These are phyloP conservation scores for Pseudonitzschia multiseries DNA, from an alignment of 108 stramenopile species.

Conservation along the genomic window DNA sequence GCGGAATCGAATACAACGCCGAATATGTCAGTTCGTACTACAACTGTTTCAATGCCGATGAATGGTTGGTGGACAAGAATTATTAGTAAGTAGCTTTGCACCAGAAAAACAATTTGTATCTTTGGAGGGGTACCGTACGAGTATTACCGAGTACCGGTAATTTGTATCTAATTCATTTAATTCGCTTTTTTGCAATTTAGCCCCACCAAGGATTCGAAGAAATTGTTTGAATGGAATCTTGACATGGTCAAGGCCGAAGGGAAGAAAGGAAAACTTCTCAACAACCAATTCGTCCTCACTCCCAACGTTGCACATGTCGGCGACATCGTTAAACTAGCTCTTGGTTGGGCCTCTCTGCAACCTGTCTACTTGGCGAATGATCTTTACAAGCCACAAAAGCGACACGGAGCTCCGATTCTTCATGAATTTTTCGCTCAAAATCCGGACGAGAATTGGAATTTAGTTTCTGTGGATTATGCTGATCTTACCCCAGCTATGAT, in stretches of 20 bases:
- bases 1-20: conserved; percentile 30
- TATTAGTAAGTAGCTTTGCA: conserved; percentile 39
- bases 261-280: conserved; percentile 32
- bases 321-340: conserved; percentile 36
- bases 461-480: conserved; percentile 47
- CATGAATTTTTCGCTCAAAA: conserved; percentile 42
- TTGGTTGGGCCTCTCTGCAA: conserved; percentile 38
- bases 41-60: conserved; percentile 33
- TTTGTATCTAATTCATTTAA: not conserved
- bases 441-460: conserved; percentile 47
- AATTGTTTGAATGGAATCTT: conserved; percentile 46
- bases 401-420: conserved; percentile 34
- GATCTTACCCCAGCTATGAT: conserved; percentile 48
- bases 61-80: conserved; percentile 41
- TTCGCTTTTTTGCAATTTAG: conserved; percentile 8
- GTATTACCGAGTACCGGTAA: too few species aligned
- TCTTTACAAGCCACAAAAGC: conserved; percentile 43
- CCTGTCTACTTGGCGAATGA: conserved; percentile 44
- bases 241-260: conserved; percentile 37
- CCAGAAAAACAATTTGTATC: not conserved
- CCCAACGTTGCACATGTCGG: conserved; percentile 41
- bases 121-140: too few species aligned
- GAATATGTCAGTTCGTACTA: conserved; percentile 33
- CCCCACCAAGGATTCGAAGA: conserved; percentile 43
- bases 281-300: conserved; percentile 52